Evolutionary conservation across 257 asterid species (phyloP), one percentile per base, ranked within the genome.

Genomic region (Eustoma russellianum): DNA sequence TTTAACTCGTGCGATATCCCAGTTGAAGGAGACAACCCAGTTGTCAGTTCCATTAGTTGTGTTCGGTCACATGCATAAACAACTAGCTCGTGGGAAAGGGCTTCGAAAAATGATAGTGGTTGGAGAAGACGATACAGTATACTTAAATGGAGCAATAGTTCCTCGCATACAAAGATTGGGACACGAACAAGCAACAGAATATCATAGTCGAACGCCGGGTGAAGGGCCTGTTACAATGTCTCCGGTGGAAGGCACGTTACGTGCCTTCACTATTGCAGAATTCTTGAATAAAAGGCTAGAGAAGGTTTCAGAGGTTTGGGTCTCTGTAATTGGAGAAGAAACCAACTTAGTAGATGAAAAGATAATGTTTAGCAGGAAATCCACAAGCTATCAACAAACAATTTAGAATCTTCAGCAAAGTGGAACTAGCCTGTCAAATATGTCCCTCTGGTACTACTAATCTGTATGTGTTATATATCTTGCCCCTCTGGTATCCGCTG

Each of bases 51-150:
- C 84, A 45, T 55, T 90, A 78, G 96, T 90, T n/a, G 94, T 84
- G 70, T 90, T 86, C 63, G 98, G 98, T 47, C 98, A 90, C 88
- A 87, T 87, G 96, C 95, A 90, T 56, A 87, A 90, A 65, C 67
- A 59, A 55, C 82, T 90, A 56, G 87, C 86, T 45, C 55, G 53
- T 75, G 83, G 95, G 60, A 70, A 64, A 24, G 96, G 83, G 61
- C 65, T 64, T 64, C 86, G 95, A 33, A 83, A 83, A 70, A 90
- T 90, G 98, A 52, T 90, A 47, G 95, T 78, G 57, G 75, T 77
- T 40, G 92, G 84, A 52, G 83, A 78, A 30, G 88, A 83, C 68
- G 68, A 64, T 53, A 78, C 62, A 46, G 64, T 80, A 56, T 83
- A 83, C 66, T 80, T 90, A 59, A 90, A 87, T 6, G 96, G 98